These are phyloP conservation scores for Botrytis sinoallii DNA, from an alignment of 2,329 filamentous ascomycete species.

Conservation along the genomic window DNA sequence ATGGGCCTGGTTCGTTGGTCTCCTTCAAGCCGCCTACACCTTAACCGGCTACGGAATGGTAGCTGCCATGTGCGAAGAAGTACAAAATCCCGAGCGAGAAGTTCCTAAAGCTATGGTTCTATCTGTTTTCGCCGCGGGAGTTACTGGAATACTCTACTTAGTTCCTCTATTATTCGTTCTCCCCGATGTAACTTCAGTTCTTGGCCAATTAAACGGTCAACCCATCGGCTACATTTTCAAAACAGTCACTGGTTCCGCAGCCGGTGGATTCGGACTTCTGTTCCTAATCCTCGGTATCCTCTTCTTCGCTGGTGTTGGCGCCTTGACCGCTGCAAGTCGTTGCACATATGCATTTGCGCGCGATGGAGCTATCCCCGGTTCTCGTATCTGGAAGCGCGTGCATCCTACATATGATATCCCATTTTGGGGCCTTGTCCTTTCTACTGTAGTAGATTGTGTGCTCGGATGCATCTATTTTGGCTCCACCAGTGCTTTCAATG, in stretches of 20 bases:
- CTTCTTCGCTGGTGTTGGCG: conserved; percentile 72
- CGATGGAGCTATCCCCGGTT: conserved; percentile 71
- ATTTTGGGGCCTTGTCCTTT: conserved; percentile 65
- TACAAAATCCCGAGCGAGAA: conserved; percentile 64
- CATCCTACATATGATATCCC: conserved; percentile 66
- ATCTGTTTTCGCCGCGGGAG: conserved; percentile 62
- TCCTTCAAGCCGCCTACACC: conserved; percentile 61
- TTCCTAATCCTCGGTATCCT: conserved; percentile 75
- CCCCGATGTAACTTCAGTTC: conserved; percentile 61
- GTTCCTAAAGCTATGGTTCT: conserved; percentile 70
- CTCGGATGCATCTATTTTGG: conserved; percentile 79
- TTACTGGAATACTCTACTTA: conserved; percentile 65
- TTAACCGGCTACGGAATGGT: conserved; percentile 42
- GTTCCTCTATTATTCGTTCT: conserved; percentile 75
- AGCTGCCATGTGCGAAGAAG: conserved; percentile 69
- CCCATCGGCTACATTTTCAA: conserved; percentile 76
- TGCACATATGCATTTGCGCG: conserved; percentile 75
- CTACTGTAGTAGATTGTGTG: conserved; percentile 64
- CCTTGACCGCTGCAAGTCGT: conserved; percentile 69
- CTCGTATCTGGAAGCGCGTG: conserved; percentile 62
- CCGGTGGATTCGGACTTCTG: conserved; percentile 70
- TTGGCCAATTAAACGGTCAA: conserved; percentile 66
- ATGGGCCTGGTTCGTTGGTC: conserved; percentile 70
- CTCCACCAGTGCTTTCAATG: conserved; percentile 72
- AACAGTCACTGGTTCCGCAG: conserved; percentile 55